phyloP scores from a whole-genome alignment of 2,329 filamentous ascomycete genomes.

The Lasiodiplodia theobromae region DNA sequence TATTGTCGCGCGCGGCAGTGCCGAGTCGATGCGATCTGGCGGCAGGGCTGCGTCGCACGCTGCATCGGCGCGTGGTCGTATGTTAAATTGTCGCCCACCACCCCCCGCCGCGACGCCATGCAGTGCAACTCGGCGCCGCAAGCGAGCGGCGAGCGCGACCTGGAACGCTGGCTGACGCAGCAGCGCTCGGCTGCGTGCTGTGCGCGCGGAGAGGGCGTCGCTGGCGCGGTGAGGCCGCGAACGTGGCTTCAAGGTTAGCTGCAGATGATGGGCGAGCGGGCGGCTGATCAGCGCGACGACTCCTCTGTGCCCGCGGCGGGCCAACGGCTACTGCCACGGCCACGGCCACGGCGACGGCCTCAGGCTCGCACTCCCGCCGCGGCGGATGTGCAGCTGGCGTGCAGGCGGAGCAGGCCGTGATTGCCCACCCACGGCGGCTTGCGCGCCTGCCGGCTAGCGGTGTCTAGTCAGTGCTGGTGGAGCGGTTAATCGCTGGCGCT shows the following conservation, averaged over 20 bases:
- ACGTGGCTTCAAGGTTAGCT: slow-evolving; percentile 30
- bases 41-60: slow-evolving; percentile 22
- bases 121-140: slow-evolving; percentile 20
- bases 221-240: slow-evolving; percentile 11
- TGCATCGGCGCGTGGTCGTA: slow-evolving; percentile 20
- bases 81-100: slow-evolving; percentile 15
- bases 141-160: slow-evolving; percentile 21
- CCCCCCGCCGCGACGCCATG: neutral
- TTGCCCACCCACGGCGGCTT: slow-evolving; percentile 32
- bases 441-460: slow-evolving; percentile 42
- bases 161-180: slow-evolving; percentile 27
- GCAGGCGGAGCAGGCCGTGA: slow-evolving; percentile 34
- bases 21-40: slow-evolving; percentile 21
- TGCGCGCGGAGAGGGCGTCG: slow-evolving; percentile 17
- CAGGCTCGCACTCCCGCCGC: slow-evolving; percentile 21
- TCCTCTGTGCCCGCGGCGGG: slow-evolving; percentile 26
- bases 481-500: slow-evolving; percentile 38
- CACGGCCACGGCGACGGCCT: slow-evolving; percentile 5
- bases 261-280: slow-evolving; percentile 28
- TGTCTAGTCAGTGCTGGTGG: slow-evolving; percentile 2
- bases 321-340: slow-evolving; percentile 22
- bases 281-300: slow-evolving; percentile 25
- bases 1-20: slow-evolving; percentile 14
- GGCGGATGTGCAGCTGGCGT: slow-evolving; percentile 3
- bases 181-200: slow-evolving; percentile 14